Percentiles rank a stretch among this genome's conserved stretches.
phyloP scores from a whole-genome alignment of 225 moss, liverwort and hornwort genomes.

The Marchantia paleacea region DNA sequence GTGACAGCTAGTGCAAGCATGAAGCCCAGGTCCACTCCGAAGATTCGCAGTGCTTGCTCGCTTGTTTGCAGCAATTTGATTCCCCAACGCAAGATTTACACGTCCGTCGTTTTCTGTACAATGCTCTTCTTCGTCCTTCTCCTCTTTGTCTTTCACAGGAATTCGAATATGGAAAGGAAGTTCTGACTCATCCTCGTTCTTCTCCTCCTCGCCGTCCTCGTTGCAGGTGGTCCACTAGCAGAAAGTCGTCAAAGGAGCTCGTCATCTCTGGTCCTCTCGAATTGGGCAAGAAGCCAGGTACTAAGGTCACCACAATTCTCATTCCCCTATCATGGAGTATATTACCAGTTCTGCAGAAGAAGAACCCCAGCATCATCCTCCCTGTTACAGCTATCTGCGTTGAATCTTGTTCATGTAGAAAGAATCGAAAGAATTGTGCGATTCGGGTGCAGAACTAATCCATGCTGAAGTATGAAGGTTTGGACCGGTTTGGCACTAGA shows the following conservation, averaged over 20 bases:
- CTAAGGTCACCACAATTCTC: no score
- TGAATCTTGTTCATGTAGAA: no score
- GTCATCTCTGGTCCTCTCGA: slow-evolving; percentile 10
- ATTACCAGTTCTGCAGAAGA: no score
- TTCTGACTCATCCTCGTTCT: background rate
- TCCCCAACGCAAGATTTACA: background rate
- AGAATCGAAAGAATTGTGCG: no score
- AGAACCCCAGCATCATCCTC: no score
- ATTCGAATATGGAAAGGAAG: background rate
- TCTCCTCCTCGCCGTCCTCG: no score
- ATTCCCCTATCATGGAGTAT: no score
- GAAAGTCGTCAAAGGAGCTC: slow-evolving; percentile 10
- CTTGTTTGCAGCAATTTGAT: background rate
- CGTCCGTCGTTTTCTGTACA: no score
- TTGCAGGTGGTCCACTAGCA: slow-evolving; percentile 12
- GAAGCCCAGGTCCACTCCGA: background rate
- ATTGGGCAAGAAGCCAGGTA: slow-evolving; percentile 10
- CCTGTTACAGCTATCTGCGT: no score
- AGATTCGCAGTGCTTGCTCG: background rate
- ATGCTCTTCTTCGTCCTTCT: background rate
- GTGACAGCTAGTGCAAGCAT: background rate
- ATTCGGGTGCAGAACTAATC: no score
- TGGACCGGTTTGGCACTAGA: no score
- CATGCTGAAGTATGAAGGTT: no score
- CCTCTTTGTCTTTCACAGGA: background rate